These are phyloP conservation scores for Ampelocalamus luodianensis DNA, from an alignment of 176 grass and related monocot species.

Conservation along the genomic window DNA sequence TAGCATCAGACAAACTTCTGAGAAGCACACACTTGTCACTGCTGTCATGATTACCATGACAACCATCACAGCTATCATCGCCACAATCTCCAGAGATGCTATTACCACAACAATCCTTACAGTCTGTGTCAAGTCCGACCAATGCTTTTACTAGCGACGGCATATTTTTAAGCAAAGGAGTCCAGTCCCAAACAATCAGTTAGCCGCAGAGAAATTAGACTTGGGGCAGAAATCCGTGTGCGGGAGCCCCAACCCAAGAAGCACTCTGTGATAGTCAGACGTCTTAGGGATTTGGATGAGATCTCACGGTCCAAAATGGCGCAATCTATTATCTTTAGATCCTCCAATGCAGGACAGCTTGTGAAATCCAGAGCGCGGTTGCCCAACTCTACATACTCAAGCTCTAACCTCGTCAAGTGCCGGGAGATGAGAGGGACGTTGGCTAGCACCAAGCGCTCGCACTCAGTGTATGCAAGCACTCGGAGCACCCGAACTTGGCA, in stretches of 20 bases:
- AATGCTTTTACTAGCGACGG: constrained; percentile 4
- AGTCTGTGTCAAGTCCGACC: not conserved
- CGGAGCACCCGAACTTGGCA: not conserved
- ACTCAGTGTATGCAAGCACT: too few species aligned
- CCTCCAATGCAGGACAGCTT: not conserved
- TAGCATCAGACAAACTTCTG: constrained; percentile 10
- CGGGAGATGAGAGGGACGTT: not conserved
- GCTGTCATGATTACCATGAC: too few species aligned
- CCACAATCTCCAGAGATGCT: too few species aligned
- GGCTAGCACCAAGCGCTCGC: too few species aligned
- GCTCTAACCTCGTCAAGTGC: not conserved
- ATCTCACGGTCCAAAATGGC: not conserved
- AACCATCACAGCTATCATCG: too few species aligned
- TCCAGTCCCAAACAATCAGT: fast-evolving
- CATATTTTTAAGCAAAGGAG: constrained; percentile 9
- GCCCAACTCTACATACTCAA: not conserved
- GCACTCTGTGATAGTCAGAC: not conserved
- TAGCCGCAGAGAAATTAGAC: not conserved
- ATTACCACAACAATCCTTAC: too few species aligned
- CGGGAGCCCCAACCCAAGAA: not conserved
- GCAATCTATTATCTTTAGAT: not conserved
- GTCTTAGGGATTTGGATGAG: not conserved
- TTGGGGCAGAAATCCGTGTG: not conserved
- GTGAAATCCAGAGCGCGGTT: not conserved
- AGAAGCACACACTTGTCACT: constrained; percentile 19